phyloP scores from a whole-genome alignment of 2,329 filamentous ascomycete genomes.

The Trichoderma brevicompactum region DNA sequence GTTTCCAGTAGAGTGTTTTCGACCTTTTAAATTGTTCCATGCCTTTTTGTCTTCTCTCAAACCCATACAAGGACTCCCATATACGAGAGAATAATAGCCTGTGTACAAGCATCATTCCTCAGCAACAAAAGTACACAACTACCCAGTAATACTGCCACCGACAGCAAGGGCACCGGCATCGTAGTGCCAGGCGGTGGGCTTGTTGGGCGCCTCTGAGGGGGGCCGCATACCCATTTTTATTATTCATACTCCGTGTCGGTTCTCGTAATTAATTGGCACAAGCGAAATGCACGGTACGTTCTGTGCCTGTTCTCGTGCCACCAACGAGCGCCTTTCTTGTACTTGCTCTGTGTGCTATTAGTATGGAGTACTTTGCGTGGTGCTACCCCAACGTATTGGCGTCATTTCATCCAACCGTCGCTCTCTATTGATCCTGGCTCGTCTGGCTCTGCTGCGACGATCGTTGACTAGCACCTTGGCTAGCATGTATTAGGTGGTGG shows the following conservation, averaged over 20 bases:
- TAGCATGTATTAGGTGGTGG: conserved; percentile 7
- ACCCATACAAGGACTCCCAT: too few relatives aligned
- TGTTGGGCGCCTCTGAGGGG: neutral
- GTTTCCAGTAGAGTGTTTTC: too few relatives aligned
- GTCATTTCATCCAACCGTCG: neutral
- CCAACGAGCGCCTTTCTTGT: neutral
- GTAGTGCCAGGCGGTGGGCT: conserved; percentile 4
- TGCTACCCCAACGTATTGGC: neutral
- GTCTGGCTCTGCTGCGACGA: conserved; percentile 7
- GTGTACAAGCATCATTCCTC: too few relatives aligned
- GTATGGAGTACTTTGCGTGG: too few relatives aligned
- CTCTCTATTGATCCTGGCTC: neutral
- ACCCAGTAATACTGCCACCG: neutral
- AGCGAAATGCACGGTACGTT: conserved; percentile 14
- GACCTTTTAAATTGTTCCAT: too few relatives aligned
- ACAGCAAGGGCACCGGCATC: conserved; percentile 1
- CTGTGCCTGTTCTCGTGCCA: conserved; percentile 3
- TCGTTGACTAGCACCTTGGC: conserved; percentile 9
- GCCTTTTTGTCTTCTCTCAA: too few relatives aligned
- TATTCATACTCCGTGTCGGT: neutral
- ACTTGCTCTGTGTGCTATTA: neutral
- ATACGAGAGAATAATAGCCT: too few relatives aligned
- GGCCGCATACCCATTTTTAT: neutral
- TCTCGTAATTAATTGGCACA: conserved; percentile 13
- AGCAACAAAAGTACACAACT: neutral